phyloP scores from a whole-genome alignment of 2,329 filamentous ascomycete genomes.

The Phymatotrichopsis omnivora region DNA sequence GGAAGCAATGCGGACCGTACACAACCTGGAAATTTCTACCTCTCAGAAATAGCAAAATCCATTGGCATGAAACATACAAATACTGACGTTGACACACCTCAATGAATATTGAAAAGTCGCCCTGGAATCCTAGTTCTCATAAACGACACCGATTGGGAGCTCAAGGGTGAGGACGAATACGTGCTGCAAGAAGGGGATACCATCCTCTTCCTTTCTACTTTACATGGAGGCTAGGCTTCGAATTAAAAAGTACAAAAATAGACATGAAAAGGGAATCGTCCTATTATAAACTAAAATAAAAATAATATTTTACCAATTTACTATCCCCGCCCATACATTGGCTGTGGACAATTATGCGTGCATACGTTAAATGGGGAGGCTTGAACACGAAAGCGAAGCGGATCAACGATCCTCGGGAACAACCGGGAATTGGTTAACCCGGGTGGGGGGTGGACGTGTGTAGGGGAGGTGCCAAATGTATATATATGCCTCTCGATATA shows the following conservation, averaged over 20 bases:
- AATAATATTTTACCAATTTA: neutral
- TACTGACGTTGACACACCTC: neutral
- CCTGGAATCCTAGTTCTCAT: constrained; percentile 93
- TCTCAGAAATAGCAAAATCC: neutral
- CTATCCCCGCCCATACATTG: too few relatives aligned
- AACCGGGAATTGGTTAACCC: too few relatives aligned
- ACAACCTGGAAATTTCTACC: neutral
- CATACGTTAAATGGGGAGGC: too few relatives aligned
- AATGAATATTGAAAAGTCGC: constrained; percentile 60
- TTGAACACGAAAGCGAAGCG: too few relatives aligned
- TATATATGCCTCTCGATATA: too few relatives aligned
- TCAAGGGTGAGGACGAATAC: constrained; percentile 89
- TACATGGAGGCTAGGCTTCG: constrained; percentile 76
- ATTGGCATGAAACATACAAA: neutral
- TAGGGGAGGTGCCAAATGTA: too few relatives aligned
- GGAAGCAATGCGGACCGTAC: neutral
- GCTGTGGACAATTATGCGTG: too few relatives aligned
- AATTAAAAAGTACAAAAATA: neutral
- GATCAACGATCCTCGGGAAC: too few relatives aligned
- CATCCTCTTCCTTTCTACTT: constrained; percentile 89
- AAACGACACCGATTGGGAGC: constrained; percentile 96
- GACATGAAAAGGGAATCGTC: neutral
- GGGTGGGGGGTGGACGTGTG: too few relatives aligned
- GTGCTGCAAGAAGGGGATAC: constrained; percentile 73
- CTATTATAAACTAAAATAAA: neutral